Evolutionary conservation across 1,284 basidiomycete genomes (phyloP).

Genomic region (Ustanciosporium gigantosporum): DNA sequence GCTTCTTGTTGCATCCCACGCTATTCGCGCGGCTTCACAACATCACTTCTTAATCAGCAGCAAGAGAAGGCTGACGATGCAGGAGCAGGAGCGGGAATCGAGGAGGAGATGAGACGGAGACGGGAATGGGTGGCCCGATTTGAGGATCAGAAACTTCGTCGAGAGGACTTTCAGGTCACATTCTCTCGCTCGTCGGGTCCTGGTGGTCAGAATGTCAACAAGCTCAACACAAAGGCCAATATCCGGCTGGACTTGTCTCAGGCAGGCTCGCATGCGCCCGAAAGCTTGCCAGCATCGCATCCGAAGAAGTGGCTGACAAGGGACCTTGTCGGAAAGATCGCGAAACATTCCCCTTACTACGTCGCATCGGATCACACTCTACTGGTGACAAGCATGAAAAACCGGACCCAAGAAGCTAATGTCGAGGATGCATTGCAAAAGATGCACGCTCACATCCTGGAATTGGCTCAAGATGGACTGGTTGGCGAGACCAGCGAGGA

Average conservation of each 20-base stretch:
- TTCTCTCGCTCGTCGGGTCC: slow-evolving; percentile 41
- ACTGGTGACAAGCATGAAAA: slow-evolving; percentile 22
- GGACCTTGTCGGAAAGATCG: slow-evolving; percentile 22
- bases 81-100: too few relatives aligned
- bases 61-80: too few relatives aligned
- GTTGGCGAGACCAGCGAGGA: slow-evolving; percentile 32
- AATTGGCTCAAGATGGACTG: slow-evolving; percentile 19
- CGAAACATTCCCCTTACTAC: slow-evolving; percentile 35
- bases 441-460: slow-evolving; percentile 30
- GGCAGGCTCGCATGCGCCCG: slow-evolving; percentile 10
- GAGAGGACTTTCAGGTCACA: slow-evolving; percentile 25
- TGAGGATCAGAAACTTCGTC: slow-evolving; percentile 7
- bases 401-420: slow-evolving; percentile 33
- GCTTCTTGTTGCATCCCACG: too few relatives aligned
- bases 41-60: too few relatives aligned
- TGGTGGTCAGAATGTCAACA: slow-evolving; percentile 49
- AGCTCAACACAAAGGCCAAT: slow-evolving; percentile 45
- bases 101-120: slow-evolving; percentile 22
- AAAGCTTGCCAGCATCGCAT: slow-evolving; percentile 12
- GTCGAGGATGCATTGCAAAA: slow-evolving; percentile 36
- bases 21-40: too few relatives aligned
- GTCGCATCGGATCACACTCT: slow-evolving; percentile 34
- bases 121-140: slow-evolving; percentile 20
- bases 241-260: slow-evolving; percentile 31
- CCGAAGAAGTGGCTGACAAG: slow-evolving; percentile 31